Conservation (phyloP, 345 rosid species). For the Noccaea bulbosa region DNA sequence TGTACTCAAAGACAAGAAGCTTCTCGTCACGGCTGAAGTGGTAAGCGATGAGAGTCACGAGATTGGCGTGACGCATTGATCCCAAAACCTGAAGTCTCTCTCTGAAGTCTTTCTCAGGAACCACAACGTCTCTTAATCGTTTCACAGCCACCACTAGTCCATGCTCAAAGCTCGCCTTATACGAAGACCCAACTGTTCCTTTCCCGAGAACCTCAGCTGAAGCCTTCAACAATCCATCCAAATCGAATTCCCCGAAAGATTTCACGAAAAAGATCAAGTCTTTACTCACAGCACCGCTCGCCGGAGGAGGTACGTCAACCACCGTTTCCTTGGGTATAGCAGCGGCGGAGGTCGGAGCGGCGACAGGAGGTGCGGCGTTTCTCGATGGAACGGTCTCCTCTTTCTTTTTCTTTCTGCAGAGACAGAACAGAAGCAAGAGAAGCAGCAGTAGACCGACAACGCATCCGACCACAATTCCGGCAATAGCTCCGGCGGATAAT, state of each 20-base stretch:
- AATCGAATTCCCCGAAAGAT: constrained; percentile 55
- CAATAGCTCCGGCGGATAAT: constrained; percentile 70
- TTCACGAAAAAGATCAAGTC: constrained; percentile 74
- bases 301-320: constrained; percentile 14
- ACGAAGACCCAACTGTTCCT: constrained; percentile 87
- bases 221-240: constrained; percentile 91
- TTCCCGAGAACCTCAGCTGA: constrained; percentile 97
- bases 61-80: constrained; percentile 68
- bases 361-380: constrained; percentile 45
- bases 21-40: constrained; percentile 62
- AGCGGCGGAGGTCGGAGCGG: constrained; percentile 39
- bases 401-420: constrained; percentile 51
- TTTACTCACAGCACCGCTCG: constrained; percentile 44
- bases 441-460: constrained; percentile 54
- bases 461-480: constrained; percentile 70
- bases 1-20: constrained; percentile 70
- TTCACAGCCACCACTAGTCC: constrained; percentile 82
- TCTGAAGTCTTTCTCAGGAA: constrained; percentile 69
- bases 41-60: constrained; percentile 63
- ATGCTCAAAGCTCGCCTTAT: constrained; percentile 76
- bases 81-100: constrained; percentile 81
- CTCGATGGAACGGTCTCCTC: constrained; percentile 33
- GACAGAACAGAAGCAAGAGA: constrained; percentile 50
- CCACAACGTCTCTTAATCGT: constrained; percentile 77
- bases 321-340: constrained; percentile 43